Conservation (phyloP, 177 flowering plant species). For the Vitis hybrid region DNA sequence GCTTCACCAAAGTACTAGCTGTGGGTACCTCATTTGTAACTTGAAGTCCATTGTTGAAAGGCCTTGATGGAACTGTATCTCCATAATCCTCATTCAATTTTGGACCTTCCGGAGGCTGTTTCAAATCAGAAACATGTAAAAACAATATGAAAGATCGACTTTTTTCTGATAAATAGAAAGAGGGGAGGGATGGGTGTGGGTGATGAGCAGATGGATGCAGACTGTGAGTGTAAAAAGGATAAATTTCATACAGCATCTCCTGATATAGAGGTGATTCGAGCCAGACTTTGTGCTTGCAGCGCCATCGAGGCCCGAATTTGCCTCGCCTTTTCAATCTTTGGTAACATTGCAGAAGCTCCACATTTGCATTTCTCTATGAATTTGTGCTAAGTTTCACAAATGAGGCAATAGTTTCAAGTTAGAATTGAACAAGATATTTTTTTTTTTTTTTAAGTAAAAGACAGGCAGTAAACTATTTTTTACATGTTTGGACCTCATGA, state of each 20-base stretch:
- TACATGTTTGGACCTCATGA: neutral
- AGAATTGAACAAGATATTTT: neutral
- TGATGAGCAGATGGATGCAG: neutral
- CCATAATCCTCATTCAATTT: constrained; percentile 68
- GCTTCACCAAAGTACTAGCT: constrained; percentile 23
- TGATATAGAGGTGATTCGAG: constrained; percentile 29
- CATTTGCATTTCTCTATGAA: constrained; percentile 87
- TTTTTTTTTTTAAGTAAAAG: neutral
- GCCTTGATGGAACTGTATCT: constrained; percentile 81
- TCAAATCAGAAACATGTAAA: constrained; percentile 5
- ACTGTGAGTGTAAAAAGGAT: neutral
- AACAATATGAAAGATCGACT: neutral
- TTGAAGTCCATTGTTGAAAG: constrained; percentile 32
- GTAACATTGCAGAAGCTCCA: constrained; percentile 79
- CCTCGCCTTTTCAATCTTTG: constrained; percentile 88
- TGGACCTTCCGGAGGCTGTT: constrained; percentile 45
- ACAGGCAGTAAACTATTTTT: neutral
- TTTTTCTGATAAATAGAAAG: neutral
- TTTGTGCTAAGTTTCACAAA: constrained; percentile 61
- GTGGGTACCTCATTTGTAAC: constrained; percentile 22
- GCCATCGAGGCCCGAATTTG: constrained; percentile 66
- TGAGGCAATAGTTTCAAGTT: constrained; percentile 8
- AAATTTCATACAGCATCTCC: constrained; percentile 46
- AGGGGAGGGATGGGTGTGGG: neutral
- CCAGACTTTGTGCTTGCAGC: constrained; percentile 47